A percentile compares a stretch with the other conserved stretches of the same genome.
Conservation (phyloP, 345 rosid genomes). For the Eucalyptus virginea region DNA sequence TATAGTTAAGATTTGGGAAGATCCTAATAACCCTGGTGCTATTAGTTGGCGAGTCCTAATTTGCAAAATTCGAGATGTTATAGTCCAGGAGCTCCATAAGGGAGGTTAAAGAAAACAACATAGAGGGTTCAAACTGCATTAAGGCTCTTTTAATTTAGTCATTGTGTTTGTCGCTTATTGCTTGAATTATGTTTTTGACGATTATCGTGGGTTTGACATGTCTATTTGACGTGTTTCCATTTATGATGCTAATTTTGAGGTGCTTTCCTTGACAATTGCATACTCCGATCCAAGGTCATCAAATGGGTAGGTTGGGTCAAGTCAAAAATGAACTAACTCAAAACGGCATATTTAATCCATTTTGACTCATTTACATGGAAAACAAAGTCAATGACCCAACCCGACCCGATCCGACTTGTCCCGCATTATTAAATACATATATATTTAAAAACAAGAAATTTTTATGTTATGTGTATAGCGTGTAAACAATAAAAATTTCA, state of each 20-base stretch:
- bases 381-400: no score
- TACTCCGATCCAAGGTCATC: no score
- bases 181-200: not conserved
- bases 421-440: no score
- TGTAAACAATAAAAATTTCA: no score
- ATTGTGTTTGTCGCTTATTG: not conserved
- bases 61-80: not conserved
- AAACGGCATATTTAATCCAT: no score
- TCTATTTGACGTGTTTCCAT: not conserved
- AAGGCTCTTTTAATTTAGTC: not conserved
- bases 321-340: fast-evolving
- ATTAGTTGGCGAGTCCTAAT: not conserved
- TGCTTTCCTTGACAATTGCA: not conserved
- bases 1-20: not conserved
- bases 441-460: no score
- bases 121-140: not conserved
- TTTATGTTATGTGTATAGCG: no score
- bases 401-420: fast-evolving
- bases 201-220: not conserved
- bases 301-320: no score
- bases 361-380: no score
- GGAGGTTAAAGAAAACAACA: not conserved
- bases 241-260: not conserved
- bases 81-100: not conserved
- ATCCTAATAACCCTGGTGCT: not conserved